Evolutionary conservation across 352 stramenopile species (phyloP), one percentile per base, ranked within the genome.

Genomic region (Aphanomyces stellatus): DNA sequence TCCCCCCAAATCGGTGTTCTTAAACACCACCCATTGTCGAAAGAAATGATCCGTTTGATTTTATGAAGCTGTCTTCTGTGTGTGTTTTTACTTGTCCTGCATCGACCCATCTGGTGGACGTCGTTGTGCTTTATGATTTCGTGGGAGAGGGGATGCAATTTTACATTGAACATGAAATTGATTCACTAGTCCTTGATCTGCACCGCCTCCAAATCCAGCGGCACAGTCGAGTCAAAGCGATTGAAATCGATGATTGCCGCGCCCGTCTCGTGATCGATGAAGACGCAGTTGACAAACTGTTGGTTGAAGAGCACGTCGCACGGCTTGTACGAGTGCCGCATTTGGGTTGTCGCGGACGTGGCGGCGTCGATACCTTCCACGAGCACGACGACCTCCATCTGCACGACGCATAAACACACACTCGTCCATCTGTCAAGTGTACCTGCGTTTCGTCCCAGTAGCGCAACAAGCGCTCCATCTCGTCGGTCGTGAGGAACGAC

Each of bases 321-420:
- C 4, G 76, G 68, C 72, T 89, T 93, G 79, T 98, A 99, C 22
- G 92, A 98, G 79, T 99, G 96, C 22, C 95, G 82, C 49, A 97
- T 91, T 71, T 99, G 96, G 49, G 98, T 92, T 33, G 90, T 96
- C 51, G 88, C 80, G n/a, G 88, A 96, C 24, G 95, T 98, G 33
- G 98, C 81, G 28, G 95, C 91, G 63, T 98, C 95, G 28, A 96
- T 98, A 28, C 95, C 95, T 78, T 99, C 95, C 1, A 98, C 80
- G 35, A 98, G 76, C 34, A 98, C 91, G n/a, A 99, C 86, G 53
- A 99, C 85, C 79, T 99, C 96, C 35, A 97, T 69, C 74, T 98
- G 59, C 24, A 73, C 25, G 7, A 31, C 22, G 53, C 25, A 53
- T 60, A 24, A 43, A 25, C 42, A n/a, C n/a, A n/a, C n/a, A n/a